Evolutionary conservation across 2,329 filamentous ascomycete genomes (phyloP).

Genomic region (Hypoxylon sp.): DNA sequence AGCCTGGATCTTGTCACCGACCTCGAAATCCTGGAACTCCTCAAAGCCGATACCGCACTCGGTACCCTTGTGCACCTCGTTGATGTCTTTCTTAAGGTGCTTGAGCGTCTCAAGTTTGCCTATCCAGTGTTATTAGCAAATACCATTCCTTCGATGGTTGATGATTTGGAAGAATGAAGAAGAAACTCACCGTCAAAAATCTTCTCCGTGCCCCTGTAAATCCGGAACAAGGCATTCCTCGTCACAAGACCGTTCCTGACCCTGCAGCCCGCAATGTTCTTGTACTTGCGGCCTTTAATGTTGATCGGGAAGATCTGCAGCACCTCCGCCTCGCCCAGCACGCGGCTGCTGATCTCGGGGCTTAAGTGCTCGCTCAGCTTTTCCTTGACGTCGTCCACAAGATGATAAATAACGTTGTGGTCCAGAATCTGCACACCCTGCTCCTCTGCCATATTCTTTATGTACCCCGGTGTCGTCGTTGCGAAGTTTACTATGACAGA

Average conservation of each 20-base stretch:
- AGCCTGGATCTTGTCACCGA: constrained; percentile 88
- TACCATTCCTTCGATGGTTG: background rate
- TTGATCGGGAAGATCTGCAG: constrained; percentile 88
- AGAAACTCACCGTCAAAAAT: constrained; percentile 83
- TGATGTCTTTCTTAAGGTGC: constrained; percentile 91
- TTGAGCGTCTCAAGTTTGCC: constrained; percentile 86
- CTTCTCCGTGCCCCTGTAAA: constrained; percentile 78
- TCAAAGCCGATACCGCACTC: constrained; percentile 94
- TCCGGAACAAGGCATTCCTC: constrained; percentile 75
- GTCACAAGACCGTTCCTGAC: constrained; percentile 84
- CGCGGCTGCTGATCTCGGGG: constrained; percentile 75
- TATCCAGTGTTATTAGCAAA: constrained; percentile 55
- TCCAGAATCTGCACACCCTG: constrained; percentile 84
- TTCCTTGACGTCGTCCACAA: constrained; percentile 79
- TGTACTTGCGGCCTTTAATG: constrained; percentile 76
- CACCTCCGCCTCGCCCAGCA: constrained; percentile 90
- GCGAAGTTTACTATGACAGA: constrained; percentile 92
- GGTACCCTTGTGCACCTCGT: constrained; percentile 90
- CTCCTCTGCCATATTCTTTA: constrained; percentile 77
- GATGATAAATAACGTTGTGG: constrained; percentile 87
- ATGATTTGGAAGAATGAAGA: constrained; percentile 4
- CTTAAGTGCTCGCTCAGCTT: constrained; percentile 79
- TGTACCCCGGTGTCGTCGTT: constrained; percentile 74
- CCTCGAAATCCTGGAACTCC: constrained; percentile 81
- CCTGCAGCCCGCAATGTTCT: constrained; percentile 88